A percentile compares a stretch with the other conserved stretches of the same genome.
phyloP scores from a whole-genome alignment of 1,139 yeast genomes.

The Taphrina communis region DNA sequence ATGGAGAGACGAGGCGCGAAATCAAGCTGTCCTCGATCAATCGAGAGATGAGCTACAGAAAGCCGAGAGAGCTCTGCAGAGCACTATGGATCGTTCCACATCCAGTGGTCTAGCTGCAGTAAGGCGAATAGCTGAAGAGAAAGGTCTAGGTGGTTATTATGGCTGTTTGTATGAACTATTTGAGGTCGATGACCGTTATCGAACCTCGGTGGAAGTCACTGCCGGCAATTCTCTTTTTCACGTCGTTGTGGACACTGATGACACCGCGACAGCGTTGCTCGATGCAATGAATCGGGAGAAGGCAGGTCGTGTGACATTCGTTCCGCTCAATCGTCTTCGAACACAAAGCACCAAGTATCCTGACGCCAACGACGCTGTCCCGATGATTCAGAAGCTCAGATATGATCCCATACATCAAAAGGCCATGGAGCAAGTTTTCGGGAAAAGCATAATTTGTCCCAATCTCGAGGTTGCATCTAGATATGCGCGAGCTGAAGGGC shows the following conservation, averaged over 20 bases:
- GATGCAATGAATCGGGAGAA: conserved; percentile 73
- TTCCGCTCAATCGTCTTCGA: conserved; percentile 79
- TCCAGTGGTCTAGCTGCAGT: conserved; percentile 75
- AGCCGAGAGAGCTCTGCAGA: conserved; percentile 55
- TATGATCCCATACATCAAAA: conserved; percentile 61
- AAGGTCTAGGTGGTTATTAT: conserved; percentile 68
- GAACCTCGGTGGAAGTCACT: conserved; percentile 82
- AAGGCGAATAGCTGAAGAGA: conserved; percentile 61
- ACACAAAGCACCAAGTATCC: conserved; percentile 58
- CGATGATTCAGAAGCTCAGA: conserved; percentile 74
- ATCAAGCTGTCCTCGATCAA: conserved; percentile 63
- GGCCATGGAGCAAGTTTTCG: conserved; percentile 81
- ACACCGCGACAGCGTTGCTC: conserved; percentile 79
- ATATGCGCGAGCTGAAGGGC: conserved; percentile 64
- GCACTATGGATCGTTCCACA: conserved; percentile 68
- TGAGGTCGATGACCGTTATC: conserved; percentile 78
- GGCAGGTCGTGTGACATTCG: conserved; percentile 85
- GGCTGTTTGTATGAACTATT: conserved; percentile 89
- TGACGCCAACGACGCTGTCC: conserved; percentile 62
- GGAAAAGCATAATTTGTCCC: conserved; percentile 76
- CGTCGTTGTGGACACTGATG: conserved; percentile 86
- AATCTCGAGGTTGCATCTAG: conserved; percentile 73
- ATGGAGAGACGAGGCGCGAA: conserved; percentile 81
- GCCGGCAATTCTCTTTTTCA: conserved; percentile 89
- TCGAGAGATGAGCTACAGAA: conserved; percentile 59